phyloP scores from a whole-genome alignment of 352 stramenopile species.

The Phytophthora pinifolia region DNA sequence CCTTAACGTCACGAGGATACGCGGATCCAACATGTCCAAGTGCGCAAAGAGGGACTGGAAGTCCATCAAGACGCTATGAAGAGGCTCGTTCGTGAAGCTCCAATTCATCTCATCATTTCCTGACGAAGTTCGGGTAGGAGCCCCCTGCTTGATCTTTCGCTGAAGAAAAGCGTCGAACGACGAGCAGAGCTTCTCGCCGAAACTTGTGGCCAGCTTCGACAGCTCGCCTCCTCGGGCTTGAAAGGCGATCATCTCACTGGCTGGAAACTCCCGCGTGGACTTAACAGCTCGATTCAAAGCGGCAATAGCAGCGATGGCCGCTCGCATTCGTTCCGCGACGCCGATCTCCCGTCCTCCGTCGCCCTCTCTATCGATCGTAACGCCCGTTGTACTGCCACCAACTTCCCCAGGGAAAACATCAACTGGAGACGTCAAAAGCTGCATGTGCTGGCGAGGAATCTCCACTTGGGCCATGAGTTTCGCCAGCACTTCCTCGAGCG shows the following conservation, averaged over 20 bases:
- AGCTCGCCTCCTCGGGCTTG: constrained; percentile 57
- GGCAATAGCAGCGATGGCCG: constrained; percentile 43
- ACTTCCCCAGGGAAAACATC: constrained; percentile 50
- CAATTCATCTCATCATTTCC: constrained; percentile 60
- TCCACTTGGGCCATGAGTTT: constrained; percentile 52
- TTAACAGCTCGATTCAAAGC: constrained; percentile 57
- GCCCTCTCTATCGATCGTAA: constrained; percentile 5
- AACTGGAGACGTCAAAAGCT: constrained; percentile 48
- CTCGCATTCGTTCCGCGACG: constrained; percentile 32
- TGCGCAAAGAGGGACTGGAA: constrained; percentile 48
- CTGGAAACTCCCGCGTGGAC: constrained; percentile 54
- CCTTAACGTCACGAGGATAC: constrained; percentile 35
- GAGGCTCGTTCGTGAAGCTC: constrained; percentile 59
- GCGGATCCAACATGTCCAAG: constrained; percentile 45
- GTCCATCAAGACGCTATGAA: constrained; percentile 45
- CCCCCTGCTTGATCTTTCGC: constrained; percentile 37
- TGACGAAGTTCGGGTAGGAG: constrained; percentile 9
- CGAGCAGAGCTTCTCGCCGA: constrained; percentile 55
- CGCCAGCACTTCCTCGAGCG: constrained; percentile 56
- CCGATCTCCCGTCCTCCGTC: constrained; percentile 21
- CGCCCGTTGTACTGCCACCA: constrained; percentile 8
- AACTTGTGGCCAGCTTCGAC: constrained; percentile 35
- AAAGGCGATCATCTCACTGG: constrained; percentile 68
- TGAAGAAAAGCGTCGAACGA: constrained; percentile 64
- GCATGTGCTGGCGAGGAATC: constrained; percentile 56